Conservation (phyloP, 176 grass and related monocot species). For the Aegilops tauschii region DNA sequence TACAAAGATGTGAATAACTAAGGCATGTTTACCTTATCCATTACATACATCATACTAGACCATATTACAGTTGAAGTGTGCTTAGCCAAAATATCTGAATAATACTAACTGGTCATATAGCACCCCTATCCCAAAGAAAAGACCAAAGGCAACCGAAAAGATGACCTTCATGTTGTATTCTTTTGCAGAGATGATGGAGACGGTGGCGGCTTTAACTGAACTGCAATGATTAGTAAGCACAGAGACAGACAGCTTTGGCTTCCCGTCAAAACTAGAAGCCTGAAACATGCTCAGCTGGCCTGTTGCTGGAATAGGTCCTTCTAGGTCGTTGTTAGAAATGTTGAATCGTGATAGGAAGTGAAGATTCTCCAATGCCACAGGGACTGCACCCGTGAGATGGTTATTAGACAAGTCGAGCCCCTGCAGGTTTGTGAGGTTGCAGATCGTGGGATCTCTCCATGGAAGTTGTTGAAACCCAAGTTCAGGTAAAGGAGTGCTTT, state of each 20-base stretch:
- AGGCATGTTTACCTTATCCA: neutral
- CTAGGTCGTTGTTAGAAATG: conserved; percentile 19
- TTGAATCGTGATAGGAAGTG: conserved; percentile 21
- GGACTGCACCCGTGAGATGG: conserved; percentile 9
- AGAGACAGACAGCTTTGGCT: neutral
- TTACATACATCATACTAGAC: neutral
- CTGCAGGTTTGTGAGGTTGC: conserved; percentile 8
- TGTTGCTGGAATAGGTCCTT: conserved; percentile 16
- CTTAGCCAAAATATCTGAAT: neutral
- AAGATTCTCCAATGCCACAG: neutral
- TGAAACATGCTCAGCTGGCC: conserved; percentile 22
- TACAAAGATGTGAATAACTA: no score
- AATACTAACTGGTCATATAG: neutral
- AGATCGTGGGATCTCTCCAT: conserved; percentile 6
- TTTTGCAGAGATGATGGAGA: neutral
- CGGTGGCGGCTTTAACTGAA: neutral
- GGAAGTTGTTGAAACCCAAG: neutral
- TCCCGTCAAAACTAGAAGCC: neutral
- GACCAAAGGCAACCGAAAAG: neutral
- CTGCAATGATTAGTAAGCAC: neutral
- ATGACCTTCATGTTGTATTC: neutral
- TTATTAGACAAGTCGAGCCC: conserved; percentile 16
- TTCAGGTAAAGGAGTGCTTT: neutral
- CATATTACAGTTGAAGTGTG: neutral
- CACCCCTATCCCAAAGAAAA: neutral